Evolutionary conservation across 225 moss, liverwort and hornwort genomes (phyloP), one percentile per base, ranked within the genome.

Genomic region (Anthoceros angustus): DNA sequence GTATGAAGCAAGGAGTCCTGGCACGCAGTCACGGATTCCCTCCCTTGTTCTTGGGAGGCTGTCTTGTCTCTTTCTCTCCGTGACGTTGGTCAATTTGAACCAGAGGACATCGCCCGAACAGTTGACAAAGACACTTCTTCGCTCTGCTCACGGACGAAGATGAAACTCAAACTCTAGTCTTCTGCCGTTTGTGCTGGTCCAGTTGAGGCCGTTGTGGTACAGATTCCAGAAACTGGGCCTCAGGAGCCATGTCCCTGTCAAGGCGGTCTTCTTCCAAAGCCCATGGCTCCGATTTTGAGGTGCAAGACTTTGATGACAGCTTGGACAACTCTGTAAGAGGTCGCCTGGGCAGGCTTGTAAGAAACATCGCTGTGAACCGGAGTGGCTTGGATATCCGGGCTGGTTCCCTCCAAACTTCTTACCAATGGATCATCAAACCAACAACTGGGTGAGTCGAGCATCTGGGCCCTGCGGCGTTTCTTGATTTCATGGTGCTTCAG

Each of bases 381-480:
- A 55, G 55, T 15, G 14, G n/a, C 55, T 55, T 55, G n/a, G 55
- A 55, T 55, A 55, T 55, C 55, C 55, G 55, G 18, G 55, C n/a
- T 55, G 55, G n/a, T 18, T 55, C 55, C 18, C 55, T 55, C 12
- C 18, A 23, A 20, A 15, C 14, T 7, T 12, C 18, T 55, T 12
- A 55, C n/a, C 18, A 23, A 55, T 55, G 55, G 55, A 55, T 15
- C n/a, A 20, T 55, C 55, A 18, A 20, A 2, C 55, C 55, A 20
- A 15, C 18, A 7, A 20, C 18, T 20, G 7, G 55, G 55, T 55
- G 55, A 55, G 55, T 18, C 55, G n/a, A 15, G 7, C 23, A 7
- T 15, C n/a, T 55, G n/a, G 6, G 23, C 18, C 55, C 55, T 20
- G 7, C 0, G 18, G 18, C 49, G 5, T 23, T 55, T 9, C n/a